phyloP scores from a whole-genome alignment of 1,284 basidiomycete species.

The Mycena sp. region DNA sequence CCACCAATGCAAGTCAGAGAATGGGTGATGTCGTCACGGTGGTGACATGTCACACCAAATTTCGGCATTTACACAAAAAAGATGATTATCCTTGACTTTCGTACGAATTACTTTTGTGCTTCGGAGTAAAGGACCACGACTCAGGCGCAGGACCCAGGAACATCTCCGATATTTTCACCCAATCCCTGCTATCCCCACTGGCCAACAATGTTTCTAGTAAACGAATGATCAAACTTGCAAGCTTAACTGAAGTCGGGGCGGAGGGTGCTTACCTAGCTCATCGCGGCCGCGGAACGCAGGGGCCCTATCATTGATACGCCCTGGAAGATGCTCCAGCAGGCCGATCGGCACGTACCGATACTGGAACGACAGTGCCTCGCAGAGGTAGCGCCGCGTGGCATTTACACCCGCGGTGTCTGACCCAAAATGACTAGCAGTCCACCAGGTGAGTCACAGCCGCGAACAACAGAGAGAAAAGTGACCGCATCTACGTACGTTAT shows the following conservation, averaged over 20 bases:
- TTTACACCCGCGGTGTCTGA: slow-evolving; percentile 94
- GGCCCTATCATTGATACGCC: slow-evolving; percentile 89
- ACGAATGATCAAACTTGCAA: background rate
- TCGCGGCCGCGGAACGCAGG: slow-evolving; percentile 87
- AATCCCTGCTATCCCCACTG: slow-evolving; percentile 86
- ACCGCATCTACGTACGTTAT: slow-evolving; percentile 59
- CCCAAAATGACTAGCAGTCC: slow-evolving; percentile 84
- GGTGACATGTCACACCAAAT: too few relatives aligned
- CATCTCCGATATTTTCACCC: slow-evolving; percentile 97
- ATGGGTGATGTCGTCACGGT: too few relatives aligned
- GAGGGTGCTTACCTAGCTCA: slow-evolving; percentile 76
- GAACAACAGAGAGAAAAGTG: slow-evolving; percentile 1
- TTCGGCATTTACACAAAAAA: too few relatives aligned
- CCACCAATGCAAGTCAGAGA: too few relatives aligned
- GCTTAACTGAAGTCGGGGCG: background rate
- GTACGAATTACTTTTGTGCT: slow-evolving; percentile 62
- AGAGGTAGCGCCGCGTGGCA: slow-evolving; percentile 92
- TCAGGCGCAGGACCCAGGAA: slow-evolving; percentile 69
- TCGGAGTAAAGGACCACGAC: slow-evolving; percentile 58
- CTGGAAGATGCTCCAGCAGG: slow-evolving; percentile 87
- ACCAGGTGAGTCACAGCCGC: slow-evolving; percentile 4
- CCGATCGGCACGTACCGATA: slow-evolving; percentile 96
- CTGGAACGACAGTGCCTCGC: slow-evolving; percentile 95
- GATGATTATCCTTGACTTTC: slow-evolving; percentile 50
- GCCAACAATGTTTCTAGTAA: slow-evolving; percentile 83